Evolutionary conservation across 306 rosid species (phyloP).

Genomic region (Pyrus communis): DNA sequence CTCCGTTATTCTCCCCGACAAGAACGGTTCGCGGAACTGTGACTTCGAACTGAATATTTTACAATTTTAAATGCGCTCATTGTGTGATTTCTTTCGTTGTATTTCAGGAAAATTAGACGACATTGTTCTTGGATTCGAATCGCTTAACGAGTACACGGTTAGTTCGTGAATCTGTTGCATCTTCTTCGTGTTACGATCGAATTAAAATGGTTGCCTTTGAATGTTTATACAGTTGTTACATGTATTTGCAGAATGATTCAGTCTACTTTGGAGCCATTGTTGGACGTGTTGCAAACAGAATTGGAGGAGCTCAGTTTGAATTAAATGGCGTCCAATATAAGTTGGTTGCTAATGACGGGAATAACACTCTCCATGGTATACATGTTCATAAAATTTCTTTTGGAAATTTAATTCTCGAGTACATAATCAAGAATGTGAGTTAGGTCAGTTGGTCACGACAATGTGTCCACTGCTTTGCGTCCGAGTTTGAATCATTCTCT

Average conservation of each 20-base stretch:
- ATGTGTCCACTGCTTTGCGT: no score
- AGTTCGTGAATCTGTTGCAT: neutral
- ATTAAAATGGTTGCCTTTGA: neutral
- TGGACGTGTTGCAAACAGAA: conserved; percentile 41
- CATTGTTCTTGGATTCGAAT: conserved; percentile 26
- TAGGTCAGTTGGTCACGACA: no score
- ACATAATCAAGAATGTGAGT: no score
- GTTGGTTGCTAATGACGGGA: conserved; percentile 27
- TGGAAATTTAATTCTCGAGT: neutral
- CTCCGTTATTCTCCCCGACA: conserved; percentile 31
- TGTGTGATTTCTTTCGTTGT: neutral
- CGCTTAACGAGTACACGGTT: conserved; percentile 18
- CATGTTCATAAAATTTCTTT: neutral
- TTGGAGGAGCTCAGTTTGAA: conserved; percentile 26
- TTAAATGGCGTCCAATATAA: conserved; percentile 20
- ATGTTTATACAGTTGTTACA: neutral
- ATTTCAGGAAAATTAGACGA: conserved; percentile 28
- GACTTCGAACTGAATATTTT: no score
- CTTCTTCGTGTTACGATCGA: neutral
- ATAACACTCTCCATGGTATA: conserved; percentile 37
- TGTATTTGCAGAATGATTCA: conserved; percentile 14
- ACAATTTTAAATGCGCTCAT: neutral
- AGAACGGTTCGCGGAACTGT: conserved; percentile 13
- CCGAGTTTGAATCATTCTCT: no score
- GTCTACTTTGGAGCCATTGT: conserved; percentile 35